A percentile compares a stretch with the other conserved stretches of the same genome.
phyloP scores from a whole-genome alignment of 116 monocot species.

The Dioscorea cayenensis region DNA sequence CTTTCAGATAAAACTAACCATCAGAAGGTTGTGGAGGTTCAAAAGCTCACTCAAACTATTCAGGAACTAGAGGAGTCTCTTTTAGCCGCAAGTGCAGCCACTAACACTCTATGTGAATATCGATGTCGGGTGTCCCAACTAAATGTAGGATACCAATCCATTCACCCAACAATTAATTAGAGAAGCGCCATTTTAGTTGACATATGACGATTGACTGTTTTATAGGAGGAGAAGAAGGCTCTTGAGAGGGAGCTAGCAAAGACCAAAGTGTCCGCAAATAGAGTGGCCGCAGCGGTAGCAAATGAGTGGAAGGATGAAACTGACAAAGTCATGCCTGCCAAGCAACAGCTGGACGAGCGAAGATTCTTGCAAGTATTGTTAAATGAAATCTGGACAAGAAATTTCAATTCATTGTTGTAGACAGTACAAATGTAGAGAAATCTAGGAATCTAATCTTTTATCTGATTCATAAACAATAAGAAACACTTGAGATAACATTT shows the following conservation, averaged over 20 bases:
- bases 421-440: too few species aligned
- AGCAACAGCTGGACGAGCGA: slow-evolving; percentile 68
- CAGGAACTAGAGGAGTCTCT: slow-evolving; percentile 56
- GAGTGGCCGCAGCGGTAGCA: slow-evolving; percentile 47
- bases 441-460: too few species aligned
- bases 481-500: too few species aligned
- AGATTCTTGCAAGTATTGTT: slow-evolving; percentile 41
- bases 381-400: not conserved
- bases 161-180: not conserved
- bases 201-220: not conserved
- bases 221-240: slow-evolving; percentile 53
- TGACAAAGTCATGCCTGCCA: slow-evolving; percentile 48
- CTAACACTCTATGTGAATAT: slow-evolving; percentile 48
- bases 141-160: slow-evolving; percentile 27
- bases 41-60: slow-evolving; percentile 43
- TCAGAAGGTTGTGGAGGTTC: slow-evolving; percentile 53
- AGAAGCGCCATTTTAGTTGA: not conserved
- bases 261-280: slow-evolving; percentile 38
- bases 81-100: slow-evolving; percentile 40
- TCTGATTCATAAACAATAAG: too few species aligned
- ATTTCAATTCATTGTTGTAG: not conserved
- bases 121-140: slow-evolving; percentile 46
- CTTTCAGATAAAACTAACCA: slow-evolving; percentile 42
- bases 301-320: slow-evolving; percentile 65
- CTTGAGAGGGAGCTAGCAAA: slow-evolving; percentile 65